phyloP scores from a whole-genome alignment of 2,329 filamentous ascomycete species.

The Aspergillus sergii region DNA sequence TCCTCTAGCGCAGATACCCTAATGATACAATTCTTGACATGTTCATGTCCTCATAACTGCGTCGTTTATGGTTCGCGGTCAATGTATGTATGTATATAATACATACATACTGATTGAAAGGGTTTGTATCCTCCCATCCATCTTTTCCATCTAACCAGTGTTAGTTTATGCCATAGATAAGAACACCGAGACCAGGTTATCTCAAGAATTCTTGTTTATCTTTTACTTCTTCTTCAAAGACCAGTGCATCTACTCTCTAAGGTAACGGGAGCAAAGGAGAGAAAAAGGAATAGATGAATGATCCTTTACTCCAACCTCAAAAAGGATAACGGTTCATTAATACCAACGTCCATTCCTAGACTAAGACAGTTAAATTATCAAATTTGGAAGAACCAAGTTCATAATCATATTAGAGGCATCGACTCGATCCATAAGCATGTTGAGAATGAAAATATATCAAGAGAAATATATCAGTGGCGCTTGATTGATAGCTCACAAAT shows the following conservation, averaged over 20 bases:
- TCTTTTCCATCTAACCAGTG: not conserved
- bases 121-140: not conserved
- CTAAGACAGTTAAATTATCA: not conserved
- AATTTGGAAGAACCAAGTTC: not conserved
- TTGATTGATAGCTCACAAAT: not conserved
- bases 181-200: not conserved
- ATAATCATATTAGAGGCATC: conserved; percentile 9
- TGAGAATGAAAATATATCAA: not conserved
- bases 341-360: too few species aligned
- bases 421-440: not conserved
- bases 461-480: not conserved
- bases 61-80: not conserved
- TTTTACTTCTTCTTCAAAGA: not conserved
- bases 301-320: not conserved
- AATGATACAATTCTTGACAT: not conserved
- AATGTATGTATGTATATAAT: not conserved
- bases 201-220: not conserved
- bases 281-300: not conserved
- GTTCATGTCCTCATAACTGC: not conserved
- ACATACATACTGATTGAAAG: not conserved
- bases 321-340: not conserved
- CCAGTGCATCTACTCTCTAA: not conserved
- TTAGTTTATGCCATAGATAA: not conserved
- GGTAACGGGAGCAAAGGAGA: not conserved
- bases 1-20: not conserved